Base-by-base conservation (phyloP, 2,329 filamentous ascomycete species). In the Hymenotorrendiella dingleyae region DNA sequence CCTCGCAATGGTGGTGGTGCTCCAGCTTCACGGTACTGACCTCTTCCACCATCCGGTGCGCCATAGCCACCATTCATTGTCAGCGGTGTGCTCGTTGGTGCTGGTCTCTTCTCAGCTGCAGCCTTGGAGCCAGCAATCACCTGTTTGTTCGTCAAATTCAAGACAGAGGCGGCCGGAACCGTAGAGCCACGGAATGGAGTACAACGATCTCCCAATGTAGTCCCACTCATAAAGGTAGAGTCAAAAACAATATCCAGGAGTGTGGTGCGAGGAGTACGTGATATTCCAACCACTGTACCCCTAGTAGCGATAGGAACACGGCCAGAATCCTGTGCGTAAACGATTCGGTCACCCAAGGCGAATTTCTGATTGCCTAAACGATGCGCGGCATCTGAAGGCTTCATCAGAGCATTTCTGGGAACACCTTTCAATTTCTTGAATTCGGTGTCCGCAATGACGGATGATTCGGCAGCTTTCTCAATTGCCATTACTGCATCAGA, bases 351-450 rank as follows among this genome's bases (percentile, higher is more conserved):
- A 41, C 93, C 93, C 23, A 98, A 75, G 42, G 67, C 66, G 65
- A 96, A 98, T 16, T 66, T 74, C 63, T 98, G 94, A 61, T 85
- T 84, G 43, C 86, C 82, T 29, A 97, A 78, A 40, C 90, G 83
- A 62, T 96, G 86, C 64, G 96, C 90, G n/a, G 90, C 90, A 65
- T 98, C 93, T 1, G 82, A 76, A n/a, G 94, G 94, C 61, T 94
- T 94, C 58, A 98, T 73, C 14, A 98, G 71, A 7, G 89, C 93
- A 54, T 82, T 83, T 40, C 94, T 82, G 37, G 93, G 93, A 33
- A 96, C 88, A 42, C 82, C 81, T 45, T 79, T 82, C 49, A 96
- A 73, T 58, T 79, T 85, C 69, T 83, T 86, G 40, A 77, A 70
- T 28, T 80, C 73, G 12, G 73, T 64, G 11, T 71, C 73, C 19